Evolutionary conservation across 306 rosid genomes (phyloP).

Genomic region (Corylus heterophylla): DNA sequence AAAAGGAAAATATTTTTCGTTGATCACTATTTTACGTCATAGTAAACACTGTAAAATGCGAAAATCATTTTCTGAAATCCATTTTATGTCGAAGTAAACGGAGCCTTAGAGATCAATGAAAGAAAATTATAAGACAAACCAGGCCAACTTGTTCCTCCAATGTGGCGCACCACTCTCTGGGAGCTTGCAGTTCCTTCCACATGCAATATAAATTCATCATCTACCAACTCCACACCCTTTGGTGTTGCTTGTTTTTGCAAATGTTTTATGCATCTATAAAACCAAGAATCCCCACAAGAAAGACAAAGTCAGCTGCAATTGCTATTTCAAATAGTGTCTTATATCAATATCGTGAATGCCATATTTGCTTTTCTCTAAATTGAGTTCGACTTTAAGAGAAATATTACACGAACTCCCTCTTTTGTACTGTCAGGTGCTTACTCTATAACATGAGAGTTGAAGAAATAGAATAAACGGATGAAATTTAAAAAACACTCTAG

Average conservation of each 20-base stretch:
- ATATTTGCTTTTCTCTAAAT: background rate
- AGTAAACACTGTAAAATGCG: no score
- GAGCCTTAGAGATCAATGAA: background rate
- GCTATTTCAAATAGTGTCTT: background rate
- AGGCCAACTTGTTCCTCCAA: constrained; percentile 88
- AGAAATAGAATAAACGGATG: no score
- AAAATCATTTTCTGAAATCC: no score
- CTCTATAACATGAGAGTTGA: no score
- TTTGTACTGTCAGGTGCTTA: no score
- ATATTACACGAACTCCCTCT: no score
- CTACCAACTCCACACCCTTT: constrained; percentile 70
- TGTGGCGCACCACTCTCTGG: constrained; percentile 87
- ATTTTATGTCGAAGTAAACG: no score
- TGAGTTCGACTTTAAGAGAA: background rate
- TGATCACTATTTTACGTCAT: no score
- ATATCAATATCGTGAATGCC: background rate
- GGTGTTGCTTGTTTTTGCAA: constrained; percentile 70
- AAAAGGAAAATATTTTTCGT: no score
- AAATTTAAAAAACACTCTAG: no score
- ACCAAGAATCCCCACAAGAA: constrained; percentile 3
- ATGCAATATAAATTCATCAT: constrained; percentile 77
- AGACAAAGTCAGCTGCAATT: background rate
- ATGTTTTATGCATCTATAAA: constrained; percentile 57
- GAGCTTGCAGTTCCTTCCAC: constrained; percentile 89
- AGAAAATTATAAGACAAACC: constrained; percentile 42